Evolutionary conservation across 106 monocot species (phyloP), one percentile per base, ranked within the genome.

Genomic region (Allium fistulosum): DNA sequence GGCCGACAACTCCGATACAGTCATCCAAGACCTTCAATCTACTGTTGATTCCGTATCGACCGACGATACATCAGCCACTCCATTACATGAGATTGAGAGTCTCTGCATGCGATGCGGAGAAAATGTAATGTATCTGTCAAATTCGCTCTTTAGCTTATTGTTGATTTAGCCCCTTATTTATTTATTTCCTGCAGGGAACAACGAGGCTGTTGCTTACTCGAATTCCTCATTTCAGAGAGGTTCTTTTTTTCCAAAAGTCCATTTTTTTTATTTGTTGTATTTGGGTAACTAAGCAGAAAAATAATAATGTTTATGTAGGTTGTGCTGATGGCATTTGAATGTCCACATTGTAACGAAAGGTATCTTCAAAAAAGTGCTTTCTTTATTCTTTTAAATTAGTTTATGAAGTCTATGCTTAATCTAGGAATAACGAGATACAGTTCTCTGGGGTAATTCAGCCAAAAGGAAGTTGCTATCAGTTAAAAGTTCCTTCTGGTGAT

Each of bases 101-200:
- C 99, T 99, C 63, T 99, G 99, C 90, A 99, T 99, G 99, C 82
- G 99, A 4, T 99, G 99, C 74, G 85, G 87, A 10, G 82, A 90
- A 71, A 99, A 99, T 66, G 99, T 93, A 79, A 74, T 58, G 0
- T 26, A 46, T 15, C 13, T 49, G 13, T 14, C 6, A n/a, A 2
- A 45, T n/a, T 46, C 3, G 6, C 12, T 46, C 17, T 16, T 63
- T 59, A 14, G 26, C 17, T 60, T 11, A 57, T 62, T 15, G 4
- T 53, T 14, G n/a, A 6, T 17, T 15, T 37, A 4, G 37, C 37
- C 37, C 37, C 37, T 37, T 37, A 37, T 52, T 26, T 45, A 63
- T 59, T 16, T 45, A 63, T 45, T 76, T 48, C 16, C 26, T 76
- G 75, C 71, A 99, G 99, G 99, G 99, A 26, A 80, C 63, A 15